A percentile compares a stretch with the other conserved stretches of the same genome.
These are phyloP conservation scores for Naegleria gruberi DNA, from an alignment of 208 protist species.

Conservation along the genomic window DNA sequence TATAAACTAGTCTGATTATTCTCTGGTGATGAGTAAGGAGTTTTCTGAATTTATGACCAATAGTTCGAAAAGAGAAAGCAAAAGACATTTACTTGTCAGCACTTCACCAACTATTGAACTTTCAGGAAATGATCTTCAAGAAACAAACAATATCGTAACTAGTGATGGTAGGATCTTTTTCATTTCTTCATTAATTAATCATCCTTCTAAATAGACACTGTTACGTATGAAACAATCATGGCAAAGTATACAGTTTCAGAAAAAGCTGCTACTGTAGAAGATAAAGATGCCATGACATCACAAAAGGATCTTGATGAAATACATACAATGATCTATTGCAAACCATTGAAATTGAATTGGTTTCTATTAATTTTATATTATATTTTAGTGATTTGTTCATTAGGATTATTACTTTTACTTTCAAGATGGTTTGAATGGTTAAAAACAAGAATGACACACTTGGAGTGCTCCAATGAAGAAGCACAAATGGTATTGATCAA, in stretches of 20 bases:
- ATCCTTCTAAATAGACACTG: background rate
- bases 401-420: background rate
- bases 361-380: background rate
- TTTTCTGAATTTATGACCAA: too few relatives aligned
- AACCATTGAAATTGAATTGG: background rate
- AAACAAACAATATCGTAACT: background rate
- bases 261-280: background rate
- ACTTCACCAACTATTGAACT: background rate
- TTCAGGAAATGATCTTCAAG: background rate
- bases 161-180: background rate
- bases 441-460: background rate
- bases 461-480: background rate
- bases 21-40: too few relatives aligned
- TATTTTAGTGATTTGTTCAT: background rate
- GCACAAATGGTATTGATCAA: background rate
- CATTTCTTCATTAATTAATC: background rate
- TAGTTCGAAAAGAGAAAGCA: background rate
- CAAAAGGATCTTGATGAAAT: constrained; percentile 5
- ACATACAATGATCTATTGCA: background rate
- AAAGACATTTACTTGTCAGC: background rate
- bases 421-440: background rate
- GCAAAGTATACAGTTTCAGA: background rate
- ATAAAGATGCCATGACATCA: background rate
- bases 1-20: too few relatives aligned
- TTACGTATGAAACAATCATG: background rate